phyloP scores from a whole-genome alignment of 225 moss, liverwort and hornwort species.

The Asterella californica region DNA sequence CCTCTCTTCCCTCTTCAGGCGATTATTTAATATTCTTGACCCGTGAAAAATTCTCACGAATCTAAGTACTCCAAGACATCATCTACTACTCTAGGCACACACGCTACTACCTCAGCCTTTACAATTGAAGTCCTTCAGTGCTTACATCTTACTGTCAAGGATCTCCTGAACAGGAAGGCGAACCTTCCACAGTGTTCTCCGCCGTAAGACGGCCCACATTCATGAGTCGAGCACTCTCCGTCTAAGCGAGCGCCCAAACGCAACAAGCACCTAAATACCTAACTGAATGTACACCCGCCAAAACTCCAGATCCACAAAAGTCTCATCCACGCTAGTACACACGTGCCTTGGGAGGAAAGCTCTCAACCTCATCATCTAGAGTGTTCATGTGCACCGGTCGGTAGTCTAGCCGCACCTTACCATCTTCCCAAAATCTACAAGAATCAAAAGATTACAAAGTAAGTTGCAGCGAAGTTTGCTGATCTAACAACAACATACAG shows the following conservation, averaged over 20 bases:
- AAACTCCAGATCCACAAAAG: background rate
- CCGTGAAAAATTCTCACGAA: too few species aligned
- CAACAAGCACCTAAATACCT: background rate
- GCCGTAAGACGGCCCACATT: background rate
- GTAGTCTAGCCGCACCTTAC: conserved; percentile 80
- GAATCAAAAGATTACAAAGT: background rate
- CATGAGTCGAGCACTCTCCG: background rate
- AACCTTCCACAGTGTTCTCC: conserved; percentile 5
- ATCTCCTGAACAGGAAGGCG: background rate
- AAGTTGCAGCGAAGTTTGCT: background rate
- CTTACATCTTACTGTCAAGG: background rate
- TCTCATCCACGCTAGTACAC: conserved; percentile 47
- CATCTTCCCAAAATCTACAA: conserved; percentile 78
- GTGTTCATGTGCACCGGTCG: conserved; percentile 99
- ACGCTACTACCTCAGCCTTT: background rate
- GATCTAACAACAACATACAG: background rate
- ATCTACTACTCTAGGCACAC: background rate
- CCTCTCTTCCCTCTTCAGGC: too few species aligned
- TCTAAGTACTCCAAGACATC: too few species aligned
- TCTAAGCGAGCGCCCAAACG: too few species aligned
- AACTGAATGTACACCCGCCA: background rate
- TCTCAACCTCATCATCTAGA: conserved; percentile 78
- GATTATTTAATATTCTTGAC: too few species aligned
- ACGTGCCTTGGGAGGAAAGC: conserved; percentile 89
- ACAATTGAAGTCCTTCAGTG: background rate